Percentiles rank a stretch among this genome's conserved stretches.
Evolutionary conservation across 2,329 filamentous ascomycete species (phyloP).

Genomic region (Penicillium sp.): DNA sequence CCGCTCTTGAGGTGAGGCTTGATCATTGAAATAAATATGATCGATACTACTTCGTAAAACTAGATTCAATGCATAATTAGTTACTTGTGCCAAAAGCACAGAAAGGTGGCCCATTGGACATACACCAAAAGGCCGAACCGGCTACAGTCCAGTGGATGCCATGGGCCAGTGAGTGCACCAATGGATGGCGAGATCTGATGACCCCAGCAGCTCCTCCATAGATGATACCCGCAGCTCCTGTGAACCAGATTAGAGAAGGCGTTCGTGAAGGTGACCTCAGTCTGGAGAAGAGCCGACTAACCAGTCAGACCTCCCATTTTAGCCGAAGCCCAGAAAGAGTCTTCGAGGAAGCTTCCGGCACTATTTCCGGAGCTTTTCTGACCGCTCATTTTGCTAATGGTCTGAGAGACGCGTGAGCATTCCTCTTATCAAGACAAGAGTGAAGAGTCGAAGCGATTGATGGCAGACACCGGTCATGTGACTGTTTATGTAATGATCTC

Average conservation of each 20-base stretch:
- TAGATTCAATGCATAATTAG: constrained; percentile 20
- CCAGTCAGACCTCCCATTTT: constrained; percentile 61
- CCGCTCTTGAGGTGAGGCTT: constrained; percentile 58
- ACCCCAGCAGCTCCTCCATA: constrained; percentile 70
- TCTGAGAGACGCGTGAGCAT: constrained; percentile 6
- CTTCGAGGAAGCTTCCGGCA: constrained; percentile 14
- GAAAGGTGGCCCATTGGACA: constrained; percentile 29
- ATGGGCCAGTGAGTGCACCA: constrained; percentile 68
- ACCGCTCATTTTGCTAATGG: constrained; percentile 29
- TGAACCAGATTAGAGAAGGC: constrained; percentile 5
- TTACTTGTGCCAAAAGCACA: background rate
- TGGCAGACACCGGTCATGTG: constrained; percentile 13
- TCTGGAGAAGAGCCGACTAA: constrained; percentile 36
- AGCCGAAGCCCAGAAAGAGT: constrained; percentile 44
- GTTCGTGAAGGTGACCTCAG: background rate
- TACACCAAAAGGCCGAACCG: constrained; percentile 74
- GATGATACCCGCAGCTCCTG: constrained; percentile 54
- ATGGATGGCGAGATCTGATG: constrained; percentile 61
- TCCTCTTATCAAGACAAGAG: background rate
- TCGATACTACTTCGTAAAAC: constrained; percentile 44
- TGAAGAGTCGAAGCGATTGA: constrained; percentile 2
- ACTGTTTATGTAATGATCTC: constrained; percentile 12
- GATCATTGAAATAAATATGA: constrained; percentile 50
- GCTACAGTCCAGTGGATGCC: constrained; percentile 80
- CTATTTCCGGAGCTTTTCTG: constrained; percentile 10